phyloP scores from a whole-genome alignment of 2,329 filamentous ascomycete species.

The Diaporthe ampelina region DNA sequence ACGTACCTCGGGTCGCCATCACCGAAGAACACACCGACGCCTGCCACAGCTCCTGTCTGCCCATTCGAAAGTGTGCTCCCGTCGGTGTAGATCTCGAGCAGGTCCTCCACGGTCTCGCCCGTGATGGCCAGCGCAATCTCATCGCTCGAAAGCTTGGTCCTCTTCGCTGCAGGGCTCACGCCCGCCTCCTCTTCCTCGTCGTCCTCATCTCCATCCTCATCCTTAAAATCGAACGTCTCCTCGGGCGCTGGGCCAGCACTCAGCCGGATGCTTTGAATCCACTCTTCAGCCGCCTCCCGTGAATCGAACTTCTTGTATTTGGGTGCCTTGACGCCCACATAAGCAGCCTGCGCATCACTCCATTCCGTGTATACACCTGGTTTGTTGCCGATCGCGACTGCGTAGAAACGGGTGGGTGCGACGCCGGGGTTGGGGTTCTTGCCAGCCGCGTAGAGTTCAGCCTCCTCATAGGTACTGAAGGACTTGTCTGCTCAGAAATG shows the following conservation, averaged over 20 bases:
- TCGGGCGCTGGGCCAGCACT: constrained; percentile 26
- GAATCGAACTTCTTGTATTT: constrained; percentile 79
- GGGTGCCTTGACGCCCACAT: constrained; percentile 78
- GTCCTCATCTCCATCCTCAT: constrained; percentile 45
- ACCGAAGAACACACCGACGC: constrained; percentile 76
- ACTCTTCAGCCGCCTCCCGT: constrained; percentile 81
- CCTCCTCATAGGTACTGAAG: constrained; percentile 80
- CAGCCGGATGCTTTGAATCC: constrained; percentile 66
- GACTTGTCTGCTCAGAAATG: constrained; percentile 76
- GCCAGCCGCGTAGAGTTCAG: constrained; percentile 81
- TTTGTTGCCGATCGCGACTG: constrained; percentile 69
- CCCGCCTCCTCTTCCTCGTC: constrained; percentile 49
- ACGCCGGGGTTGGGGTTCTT: constrained; percentile 59
- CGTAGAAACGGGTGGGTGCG: constrained; percentile 68
- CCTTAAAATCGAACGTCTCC: constrained; percentile 41
- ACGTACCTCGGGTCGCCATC: constrained; percentile 65
- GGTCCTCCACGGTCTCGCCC: constrained; percentile 45
- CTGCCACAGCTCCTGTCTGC: constrained; percentile 65
- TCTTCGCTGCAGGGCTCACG: constrained; percentile 53
- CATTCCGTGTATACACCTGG: constrained; percentile 75
- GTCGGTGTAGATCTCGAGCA: constrained; percentile 71
- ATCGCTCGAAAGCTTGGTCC: constrained; percentile 46
- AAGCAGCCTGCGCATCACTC: constrained; percentile 79
- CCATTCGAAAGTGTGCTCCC: constrained; percentile 74
- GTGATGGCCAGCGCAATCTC: constrained; percentile 32